Evolutionary conservation across 2,329 filamentous ascomycete species (phyloP), one percentile per base, ranked within the genome.

Genomic region (Aspergillus phoenicis): DNA sequence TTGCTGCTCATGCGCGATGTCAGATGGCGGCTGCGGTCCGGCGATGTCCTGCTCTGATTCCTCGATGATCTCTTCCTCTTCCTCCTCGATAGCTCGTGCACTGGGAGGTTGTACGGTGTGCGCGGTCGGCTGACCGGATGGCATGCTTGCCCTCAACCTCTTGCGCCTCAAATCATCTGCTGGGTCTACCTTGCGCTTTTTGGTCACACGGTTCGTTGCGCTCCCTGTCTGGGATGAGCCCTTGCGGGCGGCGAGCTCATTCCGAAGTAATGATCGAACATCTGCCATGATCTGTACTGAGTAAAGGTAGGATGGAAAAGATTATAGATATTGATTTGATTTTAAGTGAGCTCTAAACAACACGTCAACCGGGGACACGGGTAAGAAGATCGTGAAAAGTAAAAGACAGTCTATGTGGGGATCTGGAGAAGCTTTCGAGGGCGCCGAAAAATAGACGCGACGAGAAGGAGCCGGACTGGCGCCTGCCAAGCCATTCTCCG

Each of bases 181-280:
- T 52, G 74, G 71, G 41, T 80, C 78, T 54, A 82, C 80, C 70
- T 86, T 87, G 63, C 85, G 77, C 75, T 87, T 87, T 72, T 83
- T 84, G 51, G 74, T 78, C 45, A 73, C 69, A 61, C 75, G 75
- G 59, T 70, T 75, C 52, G 67, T 66, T 52, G 69, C 70, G 57
- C 70, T 74, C 62, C 74, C 69, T 61, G 73, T 64, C 57, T 89
- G 82, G 4, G 89, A 86, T 55, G 87, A 84, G 69, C 93, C 87
- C 65, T 89, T 86, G 60, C 91, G 87, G 63, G 89, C 85, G 59
- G 87, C 87, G 66, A 91, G 87, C 76, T 94, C 90, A 71, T 88
- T 89, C 68, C 91, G 90, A 60, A 96, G 84, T 52, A 96, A 85
- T 38, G 90, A 86, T 69, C 92, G 89, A 26, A 91, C 89, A 76